Conservation (phyloP, 2,329 filamentous ascomycete genomes). For the Aureobasidium sp. region DNA sequence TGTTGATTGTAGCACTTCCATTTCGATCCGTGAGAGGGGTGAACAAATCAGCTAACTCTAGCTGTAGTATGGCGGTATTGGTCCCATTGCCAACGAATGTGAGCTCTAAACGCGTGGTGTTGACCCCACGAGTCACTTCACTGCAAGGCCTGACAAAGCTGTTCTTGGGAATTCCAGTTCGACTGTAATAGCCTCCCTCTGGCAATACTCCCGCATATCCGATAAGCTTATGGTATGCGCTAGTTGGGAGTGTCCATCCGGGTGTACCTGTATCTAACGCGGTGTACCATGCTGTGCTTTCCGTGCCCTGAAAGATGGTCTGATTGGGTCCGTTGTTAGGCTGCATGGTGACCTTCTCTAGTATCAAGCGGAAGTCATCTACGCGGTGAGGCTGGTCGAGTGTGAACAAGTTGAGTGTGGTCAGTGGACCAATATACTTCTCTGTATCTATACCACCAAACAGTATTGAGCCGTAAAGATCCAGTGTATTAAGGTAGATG, state of each 20-base stretch:
- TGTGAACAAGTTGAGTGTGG: conserved; percentile 25
- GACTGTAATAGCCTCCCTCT: neutral
- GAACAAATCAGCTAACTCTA: conserved; percentile 7
- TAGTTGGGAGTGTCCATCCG: conserved; percentile 23
- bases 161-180: neutral
- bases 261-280: conserved; percentile 28
- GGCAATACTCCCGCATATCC: neutral
- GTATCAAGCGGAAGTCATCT: neutral
- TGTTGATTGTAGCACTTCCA: neutral
- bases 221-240: conserved; percentile 21
- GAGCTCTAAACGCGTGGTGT: neutral
- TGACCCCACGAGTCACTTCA: neutral
- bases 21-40: neutral
- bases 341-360: neutral
- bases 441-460: conserved; percentile 30
- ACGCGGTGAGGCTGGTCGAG: neutral
- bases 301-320: conserved; percentile 8
- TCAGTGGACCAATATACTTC: conserved; percentile 25
- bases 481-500: conserved; percentile 27
- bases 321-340: neutral
- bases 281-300: conserved; percentile 16
- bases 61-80: neutral
- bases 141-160: neutral
- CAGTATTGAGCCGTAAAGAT: conserved; percentile 24
- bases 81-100: neutral